Evolutionary conservation across 2,329 filamentous ascomycete species (phyloP).

Genomic region (Calycina herbarum): DNA sequence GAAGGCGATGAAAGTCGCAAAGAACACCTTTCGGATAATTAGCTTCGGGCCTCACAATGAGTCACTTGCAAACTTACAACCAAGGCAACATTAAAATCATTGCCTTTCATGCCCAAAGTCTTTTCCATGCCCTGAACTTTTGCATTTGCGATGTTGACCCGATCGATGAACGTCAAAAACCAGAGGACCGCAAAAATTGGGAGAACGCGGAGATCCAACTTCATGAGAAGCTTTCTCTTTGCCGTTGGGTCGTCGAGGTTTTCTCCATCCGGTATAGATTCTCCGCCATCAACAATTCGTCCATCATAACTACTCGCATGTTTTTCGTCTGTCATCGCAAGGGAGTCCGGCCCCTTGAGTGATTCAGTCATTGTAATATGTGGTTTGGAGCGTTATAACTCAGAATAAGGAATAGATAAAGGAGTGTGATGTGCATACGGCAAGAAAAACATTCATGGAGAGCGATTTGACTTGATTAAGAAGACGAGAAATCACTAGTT

Average conservation of each 20-base stretch:
- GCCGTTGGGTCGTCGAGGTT: slow-evolving; percentile 18
- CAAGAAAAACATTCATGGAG: background rate
- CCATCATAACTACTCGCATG: background rate
- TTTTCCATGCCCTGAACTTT: slow-evolving; percentile 67
- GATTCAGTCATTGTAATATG: background rate
- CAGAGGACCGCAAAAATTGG: slow-evolving; percentile 62
- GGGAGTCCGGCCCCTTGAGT: background rate
- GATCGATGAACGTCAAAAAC: slow-evolving; percentile 68
- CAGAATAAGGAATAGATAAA: background rate
- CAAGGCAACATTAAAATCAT: slow-evolving; percentile 10
- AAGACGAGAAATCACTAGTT: background rate
- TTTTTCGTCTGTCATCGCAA: slow-evolving; percentile 6
- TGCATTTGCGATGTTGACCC: slow-evolving; percentile 76
- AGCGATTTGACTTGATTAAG: background rate
- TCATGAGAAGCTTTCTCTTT: slow-evolving; percentile 16
- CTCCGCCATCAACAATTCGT: background rate
- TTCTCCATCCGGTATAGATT: background rate
- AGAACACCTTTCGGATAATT: slow-evolving; percentile 37
- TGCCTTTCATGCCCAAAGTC: slow-evolving; percentile 42
- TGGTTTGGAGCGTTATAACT: background rate
- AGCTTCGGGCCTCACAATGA: background rate
- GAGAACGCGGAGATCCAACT: slow-evolving; percentile 19
- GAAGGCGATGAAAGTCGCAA: slow-evolving; percentile 57
- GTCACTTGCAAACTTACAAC: background rate
- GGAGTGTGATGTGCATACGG: background rate